Evolutionary conservation across 129 eudicot genomes (phyloP), one percentile per base, ranked within the genome.

Genomic region (Chrysanthemum lavandulifolium): DNA sequence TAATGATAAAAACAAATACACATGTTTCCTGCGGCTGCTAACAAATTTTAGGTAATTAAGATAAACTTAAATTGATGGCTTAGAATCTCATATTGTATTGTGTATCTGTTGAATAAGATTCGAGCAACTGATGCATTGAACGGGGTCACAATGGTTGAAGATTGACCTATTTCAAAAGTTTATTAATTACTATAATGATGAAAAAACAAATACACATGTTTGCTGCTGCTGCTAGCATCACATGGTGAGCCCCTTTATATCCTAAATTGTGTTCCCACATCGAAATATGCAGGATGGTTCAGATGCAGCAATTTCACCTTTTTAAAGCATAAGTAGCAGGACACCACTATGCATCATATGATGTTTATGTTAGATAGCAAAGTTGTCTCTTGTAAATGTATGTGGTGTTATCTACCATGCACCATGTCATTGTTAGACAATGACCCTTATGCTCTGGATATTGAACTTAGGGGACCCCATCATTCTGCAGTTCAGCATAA

Each of bases 181-280:
- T 29, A 3, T 45, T 21, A 3, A 6, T 43, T 3, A 40, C 29
- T 71, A 64, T 47, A 72, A 65, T 72, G 72, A 78, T 65, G 65
- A 61, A 36, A 36, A 68, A 29, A 72, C 69, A 63, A 56, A 27
- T 65, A 65, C 73, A 10, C 68, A 18, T 54, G 73, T 56, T 56
- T 40, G 36, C 72, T 67, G 82, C 80, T 73, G 73, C 55, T 61
- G 73, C 36, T 31, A 31, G 77, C 59, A 73, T 77, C 88, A 84
- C 88, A 73, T 79, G 74, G 73, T 73, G 81, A 73, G 56, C 76
- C 71, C 71, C 69, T 73, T 72, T 71, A 65, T 77, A 61, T 82
- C 62, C 74, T 73, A 64, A 67, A 61, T 64, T 33, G 70, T 73
- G 76, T 61, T 54, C 73, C 79, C 74, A 27, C 66, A 4, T 55